Evolutionary conservation across 2,329 filamentous ascomycete genomes (phyloP).

Genomic region (Xylariaceae sp.): DNA sequence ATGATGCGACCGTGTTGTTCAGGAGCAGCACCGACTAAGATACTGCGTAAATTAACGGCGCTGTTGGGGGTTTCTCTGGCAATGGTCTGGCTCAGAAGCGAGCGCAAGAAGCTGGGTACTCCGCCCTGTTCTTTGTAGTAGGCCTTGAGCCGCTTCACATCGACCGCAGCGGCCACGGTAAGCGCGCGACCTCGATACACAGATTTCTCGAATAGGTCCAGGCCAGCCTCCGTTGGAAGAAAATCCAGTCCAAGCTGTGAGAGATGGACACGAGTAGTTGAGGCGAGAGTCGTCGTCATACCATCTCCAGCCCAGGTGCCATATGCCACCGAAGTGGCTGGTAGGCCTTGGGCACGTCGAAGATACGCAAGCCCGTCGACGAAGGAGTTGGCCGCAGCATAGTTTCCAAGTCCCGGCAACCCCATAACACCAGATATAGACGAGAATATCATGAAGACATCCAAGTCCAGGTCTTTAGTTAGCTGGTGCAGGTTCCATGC

Average conservation of each 20-base stretch:
- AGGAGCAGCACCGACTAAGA: conserved; percentile 16
- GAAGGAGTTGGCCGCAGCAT: conserved; percentile 26
- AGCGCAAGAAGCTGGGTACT: conserved; percentile 19
- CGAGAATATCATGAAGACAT: conserved; percentile 26
- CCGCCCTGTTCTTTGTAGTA: conserved; percentile 20
- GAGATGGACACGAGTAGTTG: conserved; percentile 19
- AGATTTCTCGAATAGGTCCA: conserved; percentile 20
- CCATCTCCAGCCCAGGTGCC: conserved; percentile 26
- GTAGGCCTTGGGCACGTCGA: conserved; percentile 18
- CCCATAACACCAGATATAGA: conserved; percentile 27
- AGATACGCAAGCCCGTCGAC: conserved; percentile 22
- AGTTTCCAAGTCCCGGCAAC: conserved; percentile 23
- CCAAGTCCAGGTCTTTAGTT: conserved; percentile 22
- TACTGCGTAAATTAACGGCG: conserved; percentile 11
- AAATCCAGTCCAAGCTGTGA: conserved; percentile 22
- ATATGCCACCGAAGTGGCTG: conserved; percentile 26
- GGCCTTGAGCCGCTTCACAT: conserved; percentile 19
- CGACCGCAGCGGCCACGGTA: conserved; percentile 24
- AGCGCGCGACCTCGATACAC: conserved; percentile 17
- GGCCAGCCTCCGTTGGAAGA: conserved; percentile 15
- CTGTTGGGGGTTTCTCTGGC: not conserved
- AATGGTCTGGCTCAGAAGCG: conserved; percentile 12
- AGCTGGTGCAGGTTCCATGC: conserved; percentile 24
- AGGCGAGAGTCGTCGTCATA: conserved; percentile 23
- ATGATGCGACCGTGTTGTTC: conserved; percentile 19